Conservation (phyloP, 495 filamentous ascomycete genomes). For the Tuber aestivum region DNA sequence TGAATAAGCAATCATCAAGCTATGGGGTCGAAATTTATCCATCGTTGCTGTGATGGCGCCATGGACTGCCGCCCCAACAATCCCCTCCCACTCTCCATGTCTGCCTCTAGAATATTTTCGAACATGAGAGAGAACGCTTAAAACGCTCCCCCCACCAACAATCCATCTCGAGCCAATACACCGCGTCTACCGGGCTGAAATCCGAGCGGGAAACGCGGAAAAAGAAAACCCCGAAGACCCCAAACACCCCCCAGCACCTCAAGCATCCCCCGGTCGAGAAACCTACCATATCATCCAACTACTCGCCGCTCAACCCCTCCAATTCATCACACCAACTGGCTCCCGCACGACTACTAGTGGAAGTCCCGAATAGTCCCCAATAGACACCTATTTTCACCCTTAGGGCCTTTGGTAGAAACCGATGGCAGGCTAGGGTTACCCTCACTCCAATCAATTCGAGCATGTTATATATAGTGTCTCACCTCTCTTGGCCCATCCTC, state of each 20-base stretch:
- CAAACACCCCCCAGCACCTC: neutral
- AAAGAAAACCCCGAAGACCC: neutral
- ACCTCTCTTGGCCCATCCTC: neutral
- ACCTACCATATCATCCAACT: neutral
- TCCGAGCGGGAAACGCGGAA: neutral
- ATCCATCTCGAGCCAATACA: neutral
- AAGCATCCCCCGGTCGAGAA: neutral
- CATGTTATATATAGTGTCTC: neutral
- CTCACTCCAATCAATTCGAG: neutral
- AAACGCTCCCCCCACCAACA: neutral
- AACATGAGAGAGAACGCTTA: neutral
- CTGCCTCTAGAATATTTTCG: neutral
- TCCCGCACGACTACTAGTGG: neutral
- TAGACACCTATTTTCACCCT: neutral
- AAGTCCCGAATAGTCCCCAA: neutral
- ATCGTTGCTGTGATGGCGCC: too few species aligned
- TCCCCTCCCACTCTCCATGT: neutral
- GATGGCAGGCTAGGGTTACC: neutral
- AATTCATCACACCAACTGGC: neutral
- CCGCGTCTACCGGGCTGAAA: neutral
- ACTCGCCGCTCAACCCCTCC: neutral
- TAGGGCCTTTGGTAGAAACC: neutral
- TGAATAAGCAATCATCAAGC: neutral
- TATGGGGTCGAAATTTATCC: neutral
- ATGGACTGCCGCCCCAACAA: neutral